Evolutionary conservation across 2,329 filamentous ascomycete species (phyloP).

Genomic region (Colletotrichum siamense): DNA sequence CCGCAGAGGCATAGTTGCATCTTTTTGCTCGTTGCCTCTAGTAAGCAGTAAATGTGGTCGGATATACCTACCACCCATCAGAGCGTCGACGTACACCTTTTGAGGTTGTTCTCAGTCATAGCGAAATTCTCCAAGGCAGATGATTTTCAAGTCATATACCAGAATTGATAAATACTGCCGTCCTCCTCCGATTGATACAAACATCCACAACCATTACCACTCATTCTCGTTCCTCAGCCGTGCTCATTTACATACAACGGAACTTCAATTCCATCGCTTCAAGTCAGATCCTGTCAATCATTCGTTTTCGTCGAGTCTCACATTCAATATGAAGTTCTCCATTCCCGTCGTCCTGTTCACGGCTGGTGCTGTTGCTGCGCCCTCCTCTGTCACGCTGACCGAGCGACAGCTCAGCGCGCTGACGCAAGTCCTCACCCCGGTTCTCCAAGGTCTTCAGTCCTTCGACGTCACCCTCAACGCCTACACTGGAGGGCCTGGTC

Average conservation of each 20-base stretch:
- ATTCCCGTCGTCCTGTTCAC: background rate
- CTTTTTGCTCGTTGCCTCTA: background rate
- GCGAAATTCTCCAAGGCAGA: background rate
- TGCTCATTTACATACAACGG: background rate
- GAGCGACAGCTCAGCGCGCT: background rate
- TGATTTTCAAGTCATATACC: fast-evolving
- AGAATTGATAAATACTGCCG: background rate
- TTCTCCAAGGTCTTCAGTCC: background rate
- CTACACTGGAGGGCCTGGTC: background rate
- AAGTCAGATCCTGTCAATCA: background rate
- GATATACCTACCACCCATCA: background rate
- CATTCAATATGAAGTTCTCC: background rate
- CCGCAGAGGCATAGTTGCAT: background rate
- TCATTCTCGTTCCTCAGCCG: background rate
- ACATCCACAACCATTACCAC: background rate
- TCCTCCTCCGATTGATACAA: background rate
- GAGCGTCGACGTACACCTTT: background rate
- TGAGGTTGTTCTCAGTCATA: background rate
- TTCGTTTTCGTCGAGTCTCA: background rate
- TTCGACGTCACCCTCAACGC: background rate
- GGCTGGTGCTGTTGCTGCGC: background rate
- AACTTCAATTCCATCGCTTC: background rate
- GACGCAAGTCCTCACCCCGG: background rate
- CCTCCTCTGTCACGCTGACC: background rate
- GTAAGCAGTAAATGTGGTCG: background rate